Conservation (phyloP, 805 yeast genomes). For the Pichia occidentalis region DNA sequence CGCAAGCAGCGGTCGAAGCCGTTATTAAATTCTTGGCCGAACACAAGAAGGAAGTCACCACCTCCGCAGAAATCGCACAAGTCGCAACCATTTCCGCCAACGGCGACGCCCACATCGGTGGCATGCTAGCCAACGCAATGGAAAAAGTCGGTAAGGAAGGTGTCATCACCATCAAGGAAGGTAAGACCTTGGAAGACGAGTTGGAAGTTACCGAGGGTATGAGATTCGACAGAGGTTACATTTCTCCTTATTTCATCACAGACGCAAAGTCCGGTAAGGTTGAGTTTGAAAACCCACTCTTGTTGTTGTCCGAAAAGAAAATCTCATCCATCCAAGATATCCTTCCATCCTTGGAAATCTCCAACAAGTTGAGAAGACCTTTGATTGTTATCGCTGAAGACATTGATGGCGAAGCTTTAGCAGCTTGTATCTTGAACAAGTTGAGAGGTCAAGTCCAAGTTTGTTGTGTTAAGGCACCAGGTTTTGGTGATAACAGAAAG, state of each 20-base stretch:
- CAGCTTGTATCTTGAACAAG: slow-evolving; percentile 95
- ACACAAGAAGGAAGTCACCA: slow-evolving; percentile 89
- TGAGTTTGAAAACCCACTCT: slow-evolving; percentile 88
- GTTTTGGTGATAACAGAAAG: slow-evolving; percentile 98
- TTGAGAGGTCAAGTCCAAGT: slow-evolving; percentile 98
- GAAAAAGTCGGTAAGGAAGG: slow-evolving; percentile 99
- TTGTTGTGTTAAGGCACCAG: slow-evolving; percentile 97
- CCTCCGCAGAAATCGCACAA: slow-evolving; percentile 92
- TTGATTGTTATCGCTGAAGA: slow-evolving; percentile 91
- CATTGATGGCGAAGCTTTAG: slow-evolving; percentile 96
- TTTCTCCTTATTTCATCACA: slow-evolving; percentile 94
- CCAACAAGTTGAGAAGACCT: slow-evolving; percentile 91
- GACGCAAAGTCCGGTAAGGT: slow-evolving; percentile 89
- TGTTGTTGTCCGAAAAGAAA: slow-evolving; percentile 88
- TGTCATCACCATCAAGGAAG: slow-evolving; percentile 95
- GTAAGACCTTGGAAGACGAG: slow-evolving; percentile 94
- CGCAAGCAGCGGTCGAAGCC: slow-evolving; percentile 93
- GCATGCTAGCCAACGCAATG: slow-evolving; percentile 89
- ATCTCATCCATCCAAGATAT: slow-evolving; percentile 84
- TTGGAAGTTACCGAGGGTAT: slow-evolving; percentile 97
- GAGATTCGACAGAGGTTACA: slow-evolving; percentile 96
- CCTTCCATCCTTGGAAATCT: slow-evolving; percentile 85
- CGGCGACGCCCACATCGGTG: slow-evolving; percentile 91
- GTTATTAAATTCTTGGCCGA: slow-evolving; percentile 77
- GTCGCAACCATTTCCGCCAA: slow-evolving; percentile 97